Evolutionary conservation across 805 yeast genomes (phyloP).

Genomic region (Isabelozyma heimii): DNA sequence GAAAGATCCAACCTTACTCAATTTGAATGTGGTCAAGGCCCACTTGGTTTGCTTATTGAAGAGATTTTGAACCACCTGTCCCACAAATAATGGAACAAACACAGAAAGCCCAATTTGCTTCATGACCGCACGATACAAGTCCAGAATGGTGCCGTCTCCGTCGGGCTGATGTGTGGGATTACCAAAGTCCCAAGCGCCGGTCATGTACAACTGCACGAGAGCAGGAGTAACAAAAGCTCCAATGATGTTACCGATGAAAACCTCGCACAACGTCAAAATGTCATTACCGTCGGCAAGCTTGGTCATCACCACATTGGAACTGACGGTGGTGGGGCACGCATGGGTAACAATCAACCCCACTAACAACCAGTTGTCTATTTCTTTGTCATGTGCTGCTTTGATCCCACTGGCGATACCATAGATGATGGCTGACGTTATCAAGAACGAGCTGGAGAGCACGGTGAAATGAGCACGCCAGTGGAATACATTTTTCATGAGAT

Average conservation of each 20-base stretch:
- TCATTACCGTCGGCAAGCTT: conserved; percentile 81
- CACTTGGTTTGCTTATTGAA: conserved; percentile 65
- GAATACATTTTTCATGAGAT: conserved; percentile 57
- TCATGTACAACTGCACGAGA: conserved; percentile 65
- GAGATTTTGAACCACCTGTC: conserved; percentile 74
- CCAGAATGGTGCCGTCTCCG: conserved; percentile 46
- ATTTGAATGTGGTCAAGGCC: conserved; percentile 53
- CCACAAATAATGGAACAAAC: conserved; percentile 84
- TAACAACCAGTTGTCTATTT: conserved; percentile 73
- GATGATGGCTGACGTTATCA: conserved; percentile 67
- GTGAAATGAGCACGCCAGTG: conserved; percentile 85
- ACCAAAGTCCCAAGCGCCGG: conserved; percentile 67
- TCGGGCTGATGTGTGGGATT: conserved; percentile 61
- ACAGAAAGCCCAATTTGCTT: conserved; percentile 83
- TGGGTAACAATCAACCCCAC: conserved; percentile 82
- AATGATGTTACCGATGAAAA: conserved; percentile 75
- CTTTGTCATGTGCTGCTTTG: conserved; percentile 49
- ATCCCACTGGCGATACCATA: conserved; percentile 74
- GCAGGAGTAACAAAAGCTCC: conserved; percentile 92
- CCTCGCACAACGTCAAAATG: conserved; percentile 75
- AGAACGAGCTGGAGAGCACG: conserved; percentile 63
- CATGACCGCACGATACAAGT: conserved; percentile 74
- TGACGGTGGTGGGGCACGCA: conserved; percentile 88
- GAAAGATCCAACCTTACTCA: conserved; percentile 74
- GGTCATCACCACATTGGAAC: conserved; percentile 92